Percentiles rank a stretch among this genome's conserved stretches.
Conservation (phyloP, 257 asterid species). For the Lycium barbarum region DNA sequence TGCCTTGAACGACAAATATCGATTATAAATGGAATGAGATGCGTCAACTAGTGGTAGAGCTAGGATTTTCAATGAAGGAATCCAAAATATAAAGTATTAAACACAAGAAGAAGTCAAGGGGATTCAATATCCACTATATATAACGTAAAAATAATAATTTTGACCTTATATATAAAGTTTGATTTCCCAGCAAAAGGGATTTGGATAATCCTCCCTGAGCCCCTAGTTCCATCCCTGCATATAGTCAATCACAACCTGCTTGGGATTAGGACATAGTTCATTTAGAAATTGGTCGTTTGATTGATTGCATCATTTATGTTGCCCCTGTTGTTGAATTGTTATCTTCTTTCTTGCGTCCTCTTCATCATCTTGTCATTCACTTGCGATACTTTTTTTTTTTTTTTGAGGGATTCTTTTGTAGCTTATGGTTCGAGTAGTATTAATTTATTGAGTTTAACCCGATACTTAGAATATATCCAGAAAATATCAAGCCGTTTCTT, state of each 20-base stretch:
- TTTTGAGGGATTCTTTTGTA: constrained; percentile 11
- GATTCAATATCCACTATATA: background rate
- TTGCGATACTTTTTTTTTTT: background rate
- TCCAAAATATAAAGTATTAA: background rate
- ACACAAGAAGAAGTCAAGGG: background rate
- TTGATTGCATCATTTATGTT: background rate
- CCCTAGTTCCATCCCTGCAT: background rate
- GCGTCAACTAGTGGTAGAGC: background rate
- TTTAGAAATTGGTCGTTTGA: background rate
- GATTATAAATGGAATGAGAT: constrained; percentile 11
- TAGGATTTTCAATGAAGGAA: background rate
- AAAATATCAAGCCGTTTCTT: constrained; percentile 3
- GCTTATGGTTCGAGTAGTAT: background rate
- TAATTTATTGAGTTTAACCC: background rate
- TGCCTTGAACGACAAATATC: background rate
- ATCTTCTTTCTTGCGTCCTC: background rate
- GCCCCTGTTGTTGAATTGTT: background rate
- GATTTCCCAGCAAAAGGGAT: background rate
- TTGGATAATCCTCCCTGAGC: background rate
- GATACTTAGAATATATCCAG: background rate
- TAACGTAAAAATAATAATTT: background rate
- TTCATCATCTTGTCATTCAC: background rate
- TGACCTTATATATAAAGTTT: background rate
- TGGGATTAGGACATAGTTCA: background rate
- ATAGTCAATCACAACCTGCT: background rate